A percentile compares a stretch with the other conserved stretches of the same genome.
Conservation (phyloP, 306 rosid genomes). For the Vigna mungo region DNA sequence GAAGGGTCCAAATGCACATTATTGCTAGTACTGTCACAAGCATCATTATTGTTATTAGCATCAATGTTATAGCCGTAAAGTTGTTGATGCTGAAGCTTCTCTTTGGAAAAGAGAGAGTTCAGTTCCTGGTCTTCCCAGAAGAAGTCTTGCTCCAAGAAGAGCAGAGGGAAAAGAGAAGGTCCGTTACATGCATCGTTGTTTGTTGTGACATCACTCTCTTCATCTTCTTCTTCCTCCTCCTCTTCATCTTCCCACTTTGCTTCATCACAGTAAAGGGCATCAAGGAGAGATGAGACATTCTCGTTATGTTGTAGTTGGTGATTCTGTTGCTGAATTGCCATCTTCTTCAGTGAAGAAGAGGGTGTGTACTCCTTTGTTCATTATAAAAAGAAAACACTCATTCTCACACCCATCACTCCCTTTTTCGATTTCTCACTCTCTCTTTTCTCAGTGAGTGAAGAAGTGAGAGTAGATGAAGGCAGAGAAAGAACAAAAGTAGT, state of each 20-base stretch:
- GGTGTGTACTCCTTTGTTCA: slow-evolving; percentile 53
- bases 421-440: slow-evolving; percentile 15
- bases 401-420: slow-evolving; percentile 48
- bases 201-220: slow-evolving; percentile 51
- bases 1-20: slow-evolving; percentile 33
- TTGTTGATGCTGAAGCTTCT: slow-evolving; percentile 54
- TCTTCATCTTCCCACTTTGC: slow-evolving; percentile 71
- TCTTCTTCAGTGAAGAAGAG: slow-evolving; percentile 78
- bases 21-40: neutral
- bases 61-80: slow-evolving; percentile 16
- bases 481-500: slow-evolving; percentile 29
- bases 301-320: slow-evolving; percentile 39
- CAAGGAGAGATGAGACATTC: slow-evolving; percentile 56
- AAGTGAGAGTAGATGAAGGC: slow-evolving; percentile 38
- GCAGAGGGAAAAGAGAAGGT: slow-evolving; percentile 49
- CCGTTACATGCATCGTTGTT: neutral
- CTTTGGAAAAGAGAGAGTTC: slow-evolving; percentile 67
- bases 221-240: slow-evolving; percentile 40
- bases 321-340: slow-evolving; percentile 63
- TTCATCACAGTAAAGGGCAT: slow-evolving; percentile 82
- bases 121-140: slow-evolving; percentile 83
- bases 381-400: slow-evolving; percentile 53
- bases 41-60: neutral
- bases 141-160: slow-evolving; percentile 69
- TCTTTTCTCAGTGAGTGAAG: slow-evolving; percentile 41